Evolutionary conservation across 495 filamentous ascomycete species (phyloP).

Genomic region (Glarea lozoyensis): DNA sequence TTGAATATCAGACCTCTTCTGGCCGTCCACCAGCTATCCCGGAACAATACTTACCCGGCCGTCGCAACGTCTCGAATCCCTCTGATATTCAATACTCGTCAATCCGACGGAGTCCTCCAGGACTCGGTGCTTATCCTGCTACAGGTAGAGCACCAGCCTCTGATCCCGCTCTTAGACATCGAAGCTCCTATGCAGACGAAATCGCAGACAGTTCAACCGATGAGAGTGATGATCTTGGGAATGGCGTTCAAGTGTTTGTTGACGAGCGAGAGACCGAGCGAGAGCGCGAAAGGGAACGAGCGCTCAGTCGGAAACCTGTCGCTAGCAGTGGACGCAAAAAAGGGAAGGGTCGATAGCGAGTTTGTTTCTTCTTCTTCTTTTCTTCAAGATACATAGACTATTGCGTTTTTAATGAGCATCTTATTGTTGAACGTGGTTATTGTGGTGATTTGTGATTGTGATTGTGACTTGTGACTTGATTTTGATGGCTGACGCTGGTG

Average conservation of each 20-base stretch:
- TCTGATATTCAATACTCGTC: constrained; percentile 18
- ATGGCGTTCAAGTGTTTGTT: constrained; percentile 28
- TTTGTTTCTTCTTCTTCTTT: not conserved
- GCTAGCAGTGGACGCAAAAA: constrained; percentile 9
- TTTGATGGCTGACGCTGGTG: too few species aligned
- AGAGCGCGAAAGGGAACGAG: constrained; percentile 11
- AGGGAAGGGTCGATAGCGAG: constrained; percentile 6
- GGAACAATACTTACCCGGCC: constrained; percentile 16
- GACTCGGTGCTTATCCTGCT: constrained; percentile 15
- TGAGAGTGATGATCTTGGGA: constrained; percentile 22
- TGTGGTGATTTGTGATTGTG: too few species aligned
- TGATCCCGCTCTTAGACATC: constrained; percentile 12
- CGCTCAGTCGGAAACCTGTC: constrained; percentile 11
- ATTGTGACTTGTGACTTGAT: too few species aligned
- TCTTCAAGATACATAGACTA: constrained; percentile 1
- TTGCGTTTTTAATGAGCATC: constrained; percentile 7
- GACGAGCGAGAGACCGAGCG: constrained; percentile 10
- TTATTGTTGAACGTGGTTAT: not conserved
- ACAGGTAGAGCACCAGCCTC: constrained; percentile 13
- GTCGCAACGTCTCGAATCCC: constrained; percentile 19
- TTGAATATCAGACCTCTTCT: constrained; percentile 20
- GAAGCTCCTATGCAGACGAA: constrained; percentile 13
- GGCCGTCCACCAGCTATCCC: constrained; percentile 18
- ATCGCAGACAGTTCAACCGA: constrained; percentile 13
- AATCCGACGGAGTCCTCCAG: constrained; percentile 17